Conservation (phyloP, 495 filamentous ascomycete genomes). For the Penicillium chermesinum region DNA sequence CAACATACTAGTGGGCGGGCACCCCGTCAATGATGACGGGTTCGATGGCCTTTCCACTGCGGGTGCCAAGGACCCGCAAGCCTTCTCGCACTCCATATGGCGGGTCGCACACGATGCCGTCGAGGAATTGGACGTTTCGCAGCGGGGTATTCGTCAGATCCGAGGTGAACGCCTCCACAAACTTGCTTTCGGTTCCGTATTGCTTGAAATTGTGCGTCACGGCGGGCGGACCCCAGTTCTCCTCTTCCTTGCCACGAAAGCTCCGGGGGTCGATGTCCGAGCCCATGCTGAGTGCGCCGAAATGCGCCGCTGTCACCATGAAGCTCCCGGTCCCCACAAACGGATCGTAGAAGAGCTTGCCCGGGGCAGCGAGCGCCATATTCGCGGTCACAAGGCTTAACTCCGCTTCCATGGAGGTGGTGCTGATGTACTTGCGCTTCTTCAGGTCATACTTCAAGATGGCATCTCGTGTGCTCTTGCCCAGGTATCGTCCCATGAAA, state of each 20-base stretch:
- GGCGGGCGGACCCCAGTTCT: slow-evolving; percentile 38
- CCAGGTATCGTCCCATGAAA: slow-evolving; percentile 68
- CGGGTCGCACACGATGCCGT: slow-evolving; percentile 94
- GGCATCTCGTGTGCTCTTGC: slow-evolving; percentile 55
- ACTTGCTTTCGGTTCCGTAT: slow-evolving; percentile 60
- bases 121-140: slow-evolving; percentile 54
- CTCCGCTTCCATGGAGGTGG: slow-evolving; percentile 95
- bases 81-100: slow-evolving; percentile 97
- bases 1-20: slow-evolving; percentile 59
- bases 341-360: slow-evolving; percentile 84
- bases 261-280: slow-evolving; percentile 90
- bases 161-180: slow-evolving; percentile 73
- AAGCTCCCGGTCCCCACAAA: slow-evolving; percentile 95
- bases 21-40: slow-evolving; percentile 66
- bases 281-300: slow-evolving; percentile 73
- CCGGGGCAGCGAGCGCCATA: slow-evolving; percentile 73
- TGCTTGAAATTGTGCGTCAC: slow-evolving; percentile 76
- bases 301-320: slow-evolving; percentile 78
- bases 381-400: slow-evolving; percentile 89
- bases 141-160: slow-evolving; percentile 89
- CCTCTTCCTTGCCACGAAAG: slow-evolving; percentile 63
- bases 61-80: slow-evolving; percentile 74
- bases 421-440: slow-evolving; percentile 87
- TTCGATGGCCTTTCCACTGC: slow-evolving; percentile 57
- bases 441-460: slow-evolving; percentile 81